Evolutionary conservation across 1,284 basidiomycete genomes (phyloP).

Genomic region (Malassezia brasiliensis): DNA sequence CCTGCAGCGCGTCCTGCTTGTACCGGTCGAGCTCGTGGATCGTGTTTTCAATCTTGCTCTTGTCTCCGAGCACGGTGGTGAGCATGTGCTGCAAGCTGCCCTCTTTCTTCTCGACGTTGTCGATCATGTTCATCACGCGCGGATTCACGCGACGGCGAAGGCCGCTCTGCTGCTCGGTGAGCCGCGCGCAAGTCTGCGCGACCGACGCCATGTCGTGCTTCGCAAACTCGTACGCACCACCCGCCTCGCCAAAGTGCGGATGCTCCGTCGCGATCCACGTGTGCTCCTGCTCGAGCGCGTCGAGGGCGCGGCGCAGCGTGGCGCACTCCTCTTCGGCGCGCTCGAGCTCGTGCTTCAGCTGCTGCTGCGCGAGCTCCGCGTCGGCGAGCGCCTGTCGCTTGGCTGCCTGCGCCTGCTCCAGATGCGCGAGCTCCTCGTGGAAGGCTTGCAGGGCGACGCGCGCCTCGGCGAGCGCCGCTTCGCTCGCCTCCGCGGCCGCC

Average conservation of each 20-base stretch:
- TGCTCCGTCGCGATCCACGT: conserved; percentile 82
- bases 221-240: conserved; percentile 73
- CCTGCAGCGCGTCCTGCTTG: conserved; percentile 83
- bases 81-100: conserved; percentile 76
- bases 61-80: conserved; percentile 79
- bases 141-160: conserved; percentile 93
- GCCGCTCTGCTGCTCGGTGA: conserved; percentile 69
- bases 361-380: conserved; percentile 61
- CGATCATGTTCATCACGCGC: conserved; percentile 92
- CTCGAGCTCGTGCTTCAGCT: conserved; percentile 54
- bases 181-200: conserved; percentile 61
- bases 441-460: conserved; percentile 75
- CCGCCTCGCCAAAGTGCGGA: conserved; percentile 75
- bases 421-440: conserved; percentile 72
- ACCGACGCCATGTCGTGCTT: conserved; percentile 62
- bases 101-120: conserved; percentile 95
- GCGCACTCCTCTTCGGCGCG: conserved; percentile 52
- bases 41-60: conserved; percentile 88
- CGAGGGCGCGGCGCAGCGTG: conserved; percentile 35
- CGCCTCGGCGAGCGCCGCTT: conserved; percentile 67
- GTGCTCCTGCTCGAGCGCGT: conserved; percentile 65
- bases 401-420: conserved; percentile 68
- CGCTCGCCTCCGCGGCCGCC: conserved; percentile 58
- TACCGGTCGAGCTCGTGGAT: conserved; percentile 87
- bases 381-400: conserved; percentile 69